Conservation (phyloP, 2,329 filamentous ascomycete species). For the Colletotrichum lupini region DNA sequence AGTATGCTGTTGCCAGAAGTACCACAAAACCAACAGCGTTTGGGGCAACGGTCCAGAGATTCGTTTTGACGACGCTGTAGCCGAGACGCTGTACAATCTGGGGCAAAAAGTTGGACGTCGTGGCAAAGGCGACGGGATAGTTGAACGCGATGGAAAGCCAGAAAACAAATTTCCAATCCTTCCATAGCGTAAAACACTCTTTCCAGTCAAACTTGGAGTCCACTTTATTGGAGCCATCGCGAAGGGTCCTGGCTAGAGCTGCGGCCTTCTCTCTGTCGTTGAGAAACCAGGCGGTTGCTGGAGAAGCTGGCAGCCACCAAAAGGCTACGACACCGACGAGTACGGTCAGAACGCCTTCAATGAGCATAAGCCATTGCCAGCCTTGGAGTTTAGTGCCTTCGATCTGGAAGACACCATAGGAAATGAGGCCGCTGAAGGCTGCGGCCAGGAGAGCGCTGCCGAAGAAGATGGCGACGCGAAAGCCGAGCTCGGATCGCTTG, state of each 20-base stretch:
- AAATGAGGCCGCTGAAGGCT: background rate
- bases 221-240: slow-evolving; percentile 48
- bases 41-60: background rate
- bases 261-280: slow-evolving; percentile 58
- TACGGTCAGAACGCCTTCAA: background rate
- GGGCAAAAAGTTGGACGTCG: background rate
- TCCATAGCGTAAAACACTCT: background rate
- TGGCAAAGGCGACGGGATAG: background rate
- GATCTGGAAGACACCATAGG: background rate
- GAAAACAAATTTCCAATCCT: background rate
- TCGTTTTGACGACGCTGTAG: background rate
- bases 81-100: background rate
- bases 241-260: slow-evolving; percentile 50
- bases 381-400: background rate
- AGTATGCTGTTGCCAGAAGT: slow-evolving; percentile 54
- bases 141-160: background rate
- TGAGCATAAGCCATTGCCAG: background rate
- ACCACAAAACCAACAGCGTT: slow-evolving; percentile 59
- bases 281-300: slow-evolving; percentile 58
- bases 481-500: slow-evolving; percentile 56
- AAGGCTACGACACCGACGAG: background rate
- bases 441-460: background rate
- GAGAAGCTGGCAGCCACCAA: slow-evolving; percentile 44
- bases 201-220: background rate
- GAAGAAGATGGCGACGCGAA: slow-evolving; percentile 42